Base-by-base conservation (phyloP, 2,329 filamentous ascomycete species). In the Colletotrichum magnum region DNA sequence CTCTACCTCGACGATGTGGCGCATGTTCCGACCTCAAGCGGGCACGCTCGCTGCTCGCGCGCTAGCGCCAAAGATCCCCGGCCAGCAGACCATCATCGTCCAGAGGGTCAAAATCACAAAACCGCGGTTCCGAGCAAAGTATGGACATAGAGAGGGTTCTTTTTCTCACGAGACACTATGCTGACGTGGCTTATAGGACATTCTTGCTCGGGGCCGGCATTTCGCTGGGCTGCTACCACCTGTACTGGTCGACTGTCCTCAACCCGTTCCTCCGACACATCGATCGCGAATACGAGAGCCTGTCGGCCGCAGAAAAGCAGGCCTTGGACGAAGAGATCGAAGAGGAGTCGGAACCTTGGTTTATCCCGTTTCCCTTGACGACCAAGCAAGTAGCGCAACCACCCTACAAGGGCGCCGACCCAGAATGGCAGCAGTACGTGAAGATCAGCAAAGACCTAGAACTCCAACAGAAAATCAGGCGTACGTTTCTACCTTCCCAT, bases 341-440 rank as follows among this genome's bases (percentile, higher is more conserved):
- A 2, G 82, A 83, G 2, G 81, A 84, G 4, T 80, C 82, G 15
- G 81, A 85, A 18, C 78, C 84, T 2, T 72, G 85, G 15, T 92
- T 92, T 69, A 84, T 93, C 7, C 88, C 90, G 0, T 86, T 92
- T 60, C 89, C 89, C 4, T 88, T 89, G 51, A 89, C 87, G 2
- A 87, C 84, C 1, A 83, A 83, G 58, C 72, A 81, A 66, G 78
- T 89, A 18, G 79, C 82, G 16, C 82, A 85, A 36, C 75, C 78
- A 36, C 86, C 85, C 2, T 91, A 90, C 75, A 82, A 81, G 69
- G 84, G 84, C 59, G 81, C 80, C 28, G 89, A 91, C 72, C 89
- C 90, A 3, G 91, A 93, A 77, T 92, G 88, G 89, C 80, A 84
- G 70, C 82, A 84, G 57, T 93, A 90, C 71, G 75, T 89, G 16